Evolutionary conservation across 148 eudicot genomes (phyloP), one percentile per base, ranked within the genome.

Genomic region (Gaultheria prostrata): DNA sequence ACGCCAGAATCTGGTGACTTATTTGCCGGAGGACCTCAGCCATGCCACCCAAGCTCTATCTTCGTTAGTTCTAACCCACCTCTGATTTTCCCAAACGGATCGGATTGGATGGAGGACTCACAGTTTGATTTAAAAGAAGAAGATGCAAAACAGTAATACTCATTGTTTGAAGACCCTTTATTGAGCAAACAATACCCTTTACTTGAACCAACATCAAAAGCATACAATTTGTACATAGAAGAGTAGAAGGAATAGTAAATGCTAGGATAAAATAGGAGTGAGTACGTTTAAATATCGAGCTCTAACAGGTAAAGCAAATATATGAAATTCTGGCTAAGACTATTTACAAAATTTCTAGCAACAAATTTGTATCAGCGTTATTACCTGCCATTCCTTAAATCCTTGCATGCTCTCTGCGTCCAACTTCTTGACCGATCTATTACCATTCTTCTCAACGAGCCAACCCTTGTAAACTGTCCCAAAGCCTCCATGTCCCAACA

Each of bases 381-480:
- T n/a, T 87, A 93, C 98, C 97, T 92, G 93, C 98, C 98, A 95
- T 80, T 95, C 96, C 53, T 94, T 86, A 43, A 91, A 89, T 30
- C 98, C 98, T 85, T 95, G 98, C 77, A 89, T 15, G 86, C 98
- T 92, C 78, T 94, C 95, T 2, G 93, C 85, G 85, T 92, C 92
- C 85, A 94, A 85, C 84, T 93, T 93, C 87, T 94, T 95, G 72
- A 95, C 87, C 20, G 86, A 28, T 26, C 89, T 90, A 53, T 86
- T 87, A 10, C 86, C 85, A 56, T 79, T 85, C 86, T 75, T 92
- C 35, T 87, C 87, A 6, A 92, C 97, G 39, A 95, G 91, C 94
- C 92, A 39, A 39, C 43, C 43, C 43, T 39, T 39, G 43, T 39
- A 39, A 39, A 39, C 43, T 39, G 3, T 39, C 20, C 98, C 97